Conservation (phyloP, 257 asterid genomes). For the Solanum ossicruentum region DNA sequence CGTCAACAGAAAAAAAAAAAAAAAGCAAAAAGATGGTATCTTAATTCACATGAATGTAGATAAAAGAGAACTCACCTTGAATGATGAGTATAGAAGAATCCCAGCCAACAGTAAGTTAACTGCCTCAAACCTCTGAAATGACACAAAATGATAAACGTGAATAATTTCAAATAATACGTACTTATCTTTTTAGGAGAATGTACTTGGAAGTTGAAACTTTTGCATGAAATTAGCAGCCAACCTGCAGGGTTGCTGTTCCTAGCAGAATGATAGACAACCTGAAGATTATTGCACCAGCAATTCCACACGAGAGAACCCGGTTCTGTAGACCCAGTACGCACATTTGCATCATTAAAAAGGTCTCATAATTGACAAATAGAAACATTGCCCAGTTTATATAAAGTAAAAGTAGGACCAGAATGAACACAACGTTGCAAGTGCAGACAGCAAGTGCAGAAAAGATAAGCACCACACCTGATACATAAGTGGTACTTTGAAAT, state of each 20-base stretch:
- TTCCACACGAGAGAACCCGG: constrained; percentile 93
- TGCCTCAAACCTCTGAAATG: constrained; percentile 60
- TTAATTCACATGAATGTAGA: neutral
- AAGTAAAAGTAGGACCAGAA: constrained; percentile 3
- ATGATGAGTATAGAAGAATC: constrained; percentile 73
- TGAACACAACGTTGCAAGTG: neutral
- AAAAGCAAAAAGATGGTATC: neutral
- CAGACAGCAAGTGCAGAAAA: neutral
- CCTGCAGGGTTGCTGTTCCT: constrained; percentile 97
- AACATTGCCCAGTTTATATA: neutral
- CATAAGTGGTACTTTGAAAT: constrained; percentile 75
- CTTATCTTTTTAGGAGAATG: neutral
- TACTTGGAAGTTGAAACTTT: neutral
- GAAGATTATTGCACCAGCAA: constrained; percentile 89
- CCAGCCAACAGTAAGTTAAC: constrained; percentile 69
- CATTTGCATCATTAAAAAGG: constrained; percentile 6
- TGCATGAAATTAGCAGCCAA: constrained; percentile 20
- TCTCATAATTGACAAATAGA: neutral
- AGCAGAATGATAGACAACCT: constrained; percentile 78
- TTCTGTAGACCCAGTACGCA: constrained; percentile 27
- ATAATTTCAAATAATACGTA: neutral
- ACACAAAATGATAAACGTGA: neutral
- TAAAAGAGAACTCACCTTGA: constrained; percentile 54
- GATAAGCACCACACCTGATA: constrained; percentile 55
- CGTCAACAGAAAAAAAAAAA: neutral